Conservation (phyloP, 441 rosid species). For the Aleurites moluccanus region DNA sequence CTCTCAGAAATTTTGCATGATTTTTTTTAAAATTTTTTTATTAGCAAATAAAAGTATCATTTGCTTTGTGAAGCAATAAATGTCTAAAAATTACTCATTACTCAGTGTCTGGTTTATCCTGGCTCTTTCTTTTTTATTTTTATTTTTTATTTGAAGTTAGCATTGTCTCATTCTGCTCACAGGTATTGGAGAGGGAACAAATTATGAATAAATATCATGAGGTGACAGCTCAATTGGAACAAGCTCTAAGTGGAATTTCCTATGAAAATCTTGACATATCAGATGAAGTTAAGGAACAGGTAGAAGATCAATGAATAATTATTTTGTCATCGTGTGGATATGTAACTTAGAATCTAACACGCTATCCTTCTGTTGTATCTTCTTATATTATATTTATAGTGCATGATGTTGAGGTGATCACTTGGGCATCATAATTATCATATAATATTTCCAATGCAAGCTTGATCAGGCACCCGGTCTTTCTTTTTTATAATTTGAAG, state of each 20-base stretch:
- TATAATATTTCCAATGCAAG: not conserved
- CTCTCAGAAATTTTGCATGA: not conserved
- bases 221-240: conserved; percentile 67
- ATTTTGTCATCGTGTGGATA: not conserved
- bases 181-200: conserved; percentile 86
- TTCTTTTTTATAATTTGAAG: conserved; percentile 1
- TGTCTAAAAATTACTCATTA: not conserved
- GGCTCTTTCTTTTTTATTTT: not conserved
- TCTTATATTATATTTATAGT: not conserved
- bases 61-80: not conserved
- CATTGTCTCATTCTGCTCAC: conserved; percentile 27
- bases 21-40: not conserved
- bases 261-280: conserved; percentile 76
- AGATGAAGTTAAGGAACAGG: conserved; percentile 98
- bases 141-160: not conserved
- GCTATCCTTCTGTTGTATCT: not conserved
- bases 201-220: conserved; percentile 62
- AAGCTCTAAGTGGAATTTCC: conserved; percentile 65
- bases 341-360: conserved; percentile 7
- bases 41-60: no score
- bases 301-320: conserved; percentile 24
- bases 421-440: conserved; percentile 4
- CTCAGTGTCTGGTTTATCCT: not conserved
- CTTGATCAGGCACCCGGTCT: not conserved
- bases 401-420: conserved; percentile 1